phyloP scores from a whole-genome alignment of 768 basidiomycete species.

The Cytidiella melzeri region DNA sequence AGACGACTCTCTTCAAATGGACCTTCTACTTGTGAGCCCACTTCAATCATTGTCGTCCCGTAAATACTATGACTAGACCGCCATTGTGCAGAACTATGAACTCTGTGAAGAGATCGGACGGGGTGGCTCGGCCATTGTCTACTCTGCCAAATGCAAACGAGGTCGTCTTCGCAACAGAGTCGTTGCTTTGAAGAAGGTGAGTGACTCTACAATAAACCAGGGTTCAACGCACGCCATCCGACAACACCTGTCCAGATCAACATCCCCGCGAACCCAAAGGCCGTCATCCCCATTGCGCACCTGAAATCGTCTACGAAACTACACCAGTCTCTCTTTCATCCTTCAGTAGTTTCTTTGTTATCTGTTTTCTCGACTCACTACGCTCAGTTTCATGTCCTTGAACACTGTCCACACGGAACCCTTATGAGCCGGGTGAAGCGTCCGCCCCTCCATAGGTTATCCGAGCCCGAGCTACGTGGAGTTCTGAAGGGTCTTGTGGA shows the following conservation, averaged over 20 bases:
- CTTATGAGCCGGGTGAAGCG: conserved; percentile 28
- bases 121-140: conserved; percentile 25
- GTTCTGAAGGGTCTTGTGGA: conserved; percentile 35
- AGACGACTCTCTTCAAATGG: too few species aligned
- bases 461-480: conserved; percentile 32
- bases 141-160: conserved; percentile 37
- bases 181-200: conserved; percentile 40
- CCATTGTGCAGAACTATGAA: conserved; percentile 31
- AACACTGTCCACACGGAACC: conserved; percentile 38
- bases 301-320: conserved; percentile 14
- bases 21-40: too few species aligned
- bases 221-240: too few species aligned
- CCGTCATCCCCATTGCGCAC: not conserved
- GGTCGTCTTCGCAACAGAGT: conserved; percentile 38
- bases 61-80: not conserved
- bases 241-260: not conserved
- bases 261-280: not conserved
- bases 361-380: conserved; percentile 31
- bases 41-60: too few species aligned
- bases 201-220: not conserved
- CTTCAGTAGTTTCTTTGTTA: conserved; percentile 42
- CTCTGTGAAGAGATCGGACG: conserved; percentile 30
- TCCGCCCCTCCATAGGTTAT: conserved; percentile 18
- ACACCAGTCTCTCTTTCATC: conserved; percentile 42
- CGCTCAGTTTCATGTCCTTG: conserved; percentile 35